A percentile compares a stretch with the other conserved stretches of the same genome.
phyloP scores from a whole-genome alignment of 73 alveolate genomes.

The Paramecium octaurelia region DNA sequence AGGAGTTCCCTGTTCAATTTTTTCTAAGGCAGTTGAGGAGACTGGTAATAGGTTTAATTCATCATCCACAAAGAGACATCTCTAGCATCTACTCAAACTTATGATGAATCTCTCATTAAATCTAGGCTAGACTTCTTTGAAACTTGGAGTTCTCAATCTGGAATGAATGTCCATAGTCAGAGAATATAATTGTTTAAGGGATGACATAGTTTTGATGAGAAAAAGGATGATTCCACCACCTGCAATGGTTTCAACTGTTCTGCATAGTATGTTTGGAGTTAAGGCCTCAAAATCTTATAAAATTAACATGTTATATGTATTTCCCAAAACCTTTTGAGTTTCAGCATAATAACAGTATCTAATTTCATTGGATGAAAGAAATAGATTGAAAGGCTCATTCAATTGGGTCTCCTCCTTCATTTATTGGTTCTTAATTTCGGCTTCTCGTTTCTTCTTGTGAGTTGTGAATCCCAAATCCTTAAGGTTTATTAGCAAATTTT shows the following conservation, averaged over 20 bases:
- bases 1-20: constrained; percentile 48
- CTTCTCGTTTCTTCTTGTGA: constrained; percentile 97
- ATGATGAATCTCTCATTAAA: constrained; percentile 98
- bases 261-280: constrained; percentile 98
- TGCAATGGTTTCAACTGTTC: constrained; percentile 98
- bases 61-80: constrained; percentile 96
- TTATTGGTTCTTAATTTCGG: constrained; percentile 91
- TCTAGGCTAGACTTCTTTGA: constrained; percentile 94
- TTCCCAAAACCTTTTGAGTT: constrained; percentile 97
- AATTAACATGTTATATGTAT: constrained; percentile 96
- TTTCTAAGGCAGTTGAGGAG: constrained; percentile 75
- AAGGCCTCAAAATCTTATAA: constrained; percentile 98
- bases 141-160: constrained; percentile 32
- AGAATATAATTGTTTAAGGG: constrained; percentile 95
- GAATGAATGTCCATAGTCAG: constrained; percentile 97
- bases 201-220: constrained; percentile 96
- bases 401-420: constrained; percentile 89
- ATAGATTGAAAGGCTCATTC: constrained; percentile 98
- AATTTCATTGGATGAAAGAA: constrained; percentile 95
- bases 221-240: constrained; percentile 96
- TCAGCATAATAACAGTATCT: constrained; percentile 99
- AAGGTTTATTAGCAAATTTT: constrained; percentile 48
- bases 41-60: constrained; percentile 98
- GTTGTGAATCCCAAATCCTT: constrained; percentile 96
- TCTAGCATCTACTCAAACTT: constrained; percentile 81